Conservation (phyloP, 495 filamentous ascomycete species). For the Paragyromitra xinjiangensis region DNA sequence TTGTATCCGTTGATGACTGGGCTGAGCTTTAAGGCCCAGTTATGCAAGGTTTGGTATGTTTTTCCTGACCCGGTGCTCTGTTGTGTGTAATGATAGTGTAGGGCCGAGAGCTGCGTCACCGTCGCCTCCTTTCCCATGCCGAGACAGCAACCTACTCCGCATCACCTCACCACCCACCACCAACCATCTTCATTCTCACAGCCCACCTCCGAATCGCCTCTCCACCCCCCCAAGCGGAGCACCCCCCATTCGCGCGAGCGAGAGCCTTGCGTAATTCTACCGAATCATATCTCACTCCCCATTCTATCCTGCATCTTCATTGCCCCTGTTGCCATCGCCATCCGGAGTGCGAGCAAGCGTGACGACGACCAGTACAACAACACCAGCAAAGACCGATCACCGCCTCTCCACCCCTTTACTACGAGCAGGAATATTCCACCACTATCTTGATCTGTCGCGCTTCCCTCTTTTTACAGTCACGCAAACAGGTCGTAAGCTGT, state of each 20-base stretch:
- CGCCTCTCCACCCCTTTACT: slow-evolving; percentile 30
- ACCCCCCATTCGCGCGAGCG: slow-evolving; percentile 28
- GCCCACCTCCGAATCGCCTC: slow-evolving; percentile 37
- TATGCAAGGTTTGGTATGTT: slow-evolving; percentile 29
- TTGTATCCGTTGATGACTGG: slow-evolving; percentile 6
- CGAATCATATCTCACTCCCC: slow-evolving; percentile 40
- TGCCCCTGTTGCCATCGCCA: slow-evolving; percentile 52
- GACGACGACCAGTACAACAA: slow-evolving; percentile 53
- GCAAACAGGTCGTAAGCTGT: slow-evolving; percentile 18
- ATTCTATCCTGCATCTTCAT: slow-evolving; percentile 48
- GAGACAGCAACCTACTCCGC: slow-evolving; percentile 48
- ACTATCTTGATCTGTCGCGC: slow-evolving; percentile 25
- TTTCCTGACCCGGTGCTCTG: slow-evolving; percentile 26
- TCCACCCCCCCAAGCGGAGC: slow-evolving; percentile 28
- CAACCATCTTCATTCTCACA: slow-evolving; percentile 45
- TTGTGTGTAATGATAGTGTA: neutral
- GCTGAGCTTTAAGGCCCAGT: slow-evolving; percentile 7
- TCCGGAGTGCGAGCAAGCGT: slow-evolving; percentile 36
- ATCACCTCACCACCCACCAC: slow-evolving; percentile 42
- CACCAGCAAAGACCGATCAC: slow-evolving; percentile 39
- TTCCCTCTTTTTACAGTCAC: slow-evolving; percentile 26
- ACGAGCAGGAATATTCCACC: slow-evolving; percentile 22
- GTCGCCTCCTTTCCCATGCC: slow-evolving; percentile 49
- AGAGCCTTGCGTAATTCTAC: slow-evolving; percentile 30
- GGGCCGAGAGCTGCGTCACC: slow-evolving; percentile 49